phyloP scores from a whole-genome alignment of 2,329 filamentous ascomycete genomes.

The Exophiala oligosperma region DNA sequence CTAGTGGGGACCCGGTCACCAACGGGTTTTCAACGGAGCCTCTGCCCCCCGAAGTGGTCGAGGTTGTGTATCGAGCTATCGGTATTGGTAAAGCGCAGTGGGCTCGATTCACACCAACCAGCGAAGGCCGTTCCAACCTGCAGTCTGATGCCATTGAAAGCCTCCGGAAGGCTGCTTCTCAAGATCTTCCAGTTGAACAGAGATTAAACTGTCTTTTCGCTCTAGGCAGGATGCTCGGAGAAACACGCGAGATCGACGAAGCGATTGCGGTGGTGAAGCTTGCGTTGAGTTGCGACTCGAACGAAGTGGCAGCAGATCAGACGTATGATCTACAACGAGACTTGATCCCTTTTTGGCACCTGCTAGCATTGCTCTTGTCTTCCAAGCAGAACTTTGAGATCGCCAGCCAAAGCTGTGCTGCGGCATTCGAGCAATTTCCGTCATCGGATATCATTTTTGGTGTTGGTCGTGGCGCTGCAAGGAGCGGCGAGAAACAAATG shows the following conservation, averaged over 20 bases:
- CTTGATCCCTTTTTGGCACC: conserved; percentile 84
- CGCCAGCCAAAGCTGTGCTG: conserved; percentile 80
- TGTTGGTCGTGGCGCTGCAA: conserved; percentile 33
- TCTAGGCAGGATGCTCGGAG: conserved; percentile 80
- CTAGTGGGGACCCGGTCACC: conserved; percentile 14
- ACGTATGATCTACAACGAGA: conserved; percentile 37
- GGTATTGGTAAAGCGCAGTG: conserved; percentile 84
- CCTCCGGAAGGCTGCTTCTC: conserved; percentile 70
- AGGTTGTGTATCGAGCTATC: conserved; percentile 61
- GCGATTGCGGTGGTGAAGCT: conserved; percentile 82
- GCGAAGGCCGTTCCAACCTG: conserved; percentile 67
- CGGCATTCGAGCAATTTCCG: conserved; percentile 86
- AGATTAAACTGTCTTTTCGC: conserved; percentile 79
- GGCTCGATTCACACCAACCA: conserved; percentile 79
- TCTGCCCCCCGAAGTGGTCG: conserved; percentile 16
- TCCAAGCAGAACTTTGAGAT: conserved; percentile 81
- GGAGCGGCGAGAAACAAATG: conserved; percentile 22
- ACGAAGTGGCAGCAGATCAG: conserved; percentile 32
- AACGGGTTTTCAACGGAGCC: neutral
- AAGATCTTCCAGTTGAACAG: conserved; percentile 63
- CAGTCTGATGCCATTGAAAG: conserved; percentile 76
- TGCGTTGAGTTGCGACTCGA: conserved; percentile 62
- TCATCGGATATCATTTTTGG: conserved; percentile 71
- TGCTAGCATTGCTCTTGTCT: conserved; percentile 81
- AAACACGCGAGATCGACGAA: conserved; percentile 75